Base-by-base conservation (phyloP, 805 yeast species). In the Sugiyamaella qingdaonensis region DNA sequence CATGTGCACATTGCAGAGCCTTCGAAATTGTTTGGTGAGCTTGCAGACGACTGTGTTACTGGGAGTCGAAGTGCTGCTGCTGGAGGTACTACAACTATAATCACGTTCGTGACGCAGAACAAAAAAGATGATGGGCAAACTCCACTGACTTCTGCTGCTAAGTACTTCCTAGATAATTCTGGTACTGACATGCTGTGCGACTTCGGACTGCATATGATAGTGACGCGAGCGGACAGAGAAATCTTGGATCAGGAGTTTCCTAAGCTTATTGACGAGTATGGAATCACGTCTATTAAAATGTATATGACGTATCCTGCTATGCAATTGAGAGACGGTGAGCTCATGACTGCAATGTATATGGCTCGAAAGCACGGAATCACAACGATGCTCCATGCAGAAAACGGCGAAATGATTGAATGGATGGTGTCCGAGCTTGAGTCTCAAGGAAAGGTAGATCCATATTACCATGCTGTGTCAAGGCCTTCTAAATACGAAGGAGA, bases 241-340 rank as follows among this genome's bases (percentile, higher is more conserved):
- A 54, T 68, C 10, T 49, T 66, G 34, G 53, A 58, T 19, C 18
- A 13, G 9, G 68, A 68, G 48, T 53, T 73, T n/a, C 70, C 69
- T 11, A 51, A 52, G 29, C 60, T 72, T 14, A 66, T 70, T 32
- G 54, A 59, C 8, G 64, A 63, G 18, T 59, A 63, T 39, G 78
- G 78, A 7, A 67, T 74, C 36, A 68, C 76, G 19, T 65, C 72
- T 33, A 70, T 74, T 37, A 74, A 74, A 54, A 65, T 77, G 14
- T 77, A 75, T 61, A 77, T 76, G 58, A 73, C 80, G 2, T 77
- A 77, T 58, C 76, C 75, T 27, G 67, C 69, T 16, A 67, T 70
- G 53, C 73, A 71, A 54, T 61, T 77, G 32, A 62, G 63, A 31
- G 81, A 77, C 56, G 65, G 68, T n/a, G 73, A 75, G 50, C 55